These are phyloP conservation scores for Fomitopsis betulina DNA, from an alignment of 1,284 basidiomycete genomes.

Conservation along the genomic window DNA sequence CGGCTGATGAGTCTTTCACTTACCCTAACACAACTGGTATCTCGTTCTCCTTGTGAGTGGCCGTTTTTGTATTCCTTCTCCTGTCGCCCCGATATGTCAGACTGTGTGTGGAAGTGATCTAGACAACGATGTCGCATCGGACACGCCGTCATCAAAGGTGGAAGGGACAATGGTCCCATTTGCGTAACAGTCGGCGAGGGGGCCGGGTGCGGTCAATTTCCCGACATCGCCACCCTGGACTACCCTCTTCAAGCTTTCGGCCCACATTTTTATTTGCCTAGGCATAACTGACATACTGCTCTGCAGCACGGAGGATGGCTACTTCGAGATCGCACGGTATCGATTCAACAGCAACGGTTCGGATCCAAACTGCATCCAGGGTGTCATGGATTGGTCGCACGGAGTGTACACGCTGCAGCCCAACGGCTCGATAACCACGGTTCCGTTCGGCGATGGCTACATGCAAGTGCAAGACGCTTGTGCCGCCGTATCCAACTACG, in stretches of 20 bases:
- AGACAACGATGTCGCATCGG: too few species aligned
- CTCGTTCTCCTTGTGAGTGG: conserved; percentile 81
- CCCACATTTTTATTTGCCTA: too few species aligned
- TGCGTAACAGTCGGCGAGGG: too few species aligned
- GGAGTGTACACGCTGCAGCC: conserved; percentile 62
- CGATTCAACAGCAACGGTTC: conserved; percentile 80
- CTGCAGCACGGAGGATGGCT: conserved; percentile 60
- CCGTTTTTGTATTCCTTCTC: not conserved
- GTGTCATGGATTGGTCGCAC: conserved; percentile 83
- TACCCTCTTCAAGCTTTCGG: too few species aligned
- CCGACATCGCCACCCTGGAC: too few species aligned
- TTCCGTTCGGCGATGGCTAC: conserved; percentile 77
- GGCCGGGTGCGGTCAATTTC: too few species aligned
- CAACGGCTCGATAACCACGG: conserved; percentile 76
- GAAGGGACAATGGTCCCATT: too few species aligned
- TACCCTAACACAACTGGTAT: conserved; percentile 83
- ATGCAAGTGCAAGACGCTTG: conserved; percentile 92
- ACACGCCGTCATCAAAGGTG: not conserved
- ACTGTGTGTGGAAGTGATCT: too few species aligned
- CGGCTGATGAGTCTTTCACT: conserved; percentile 72
- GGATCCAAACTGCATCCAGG: conserved; percentile 77
- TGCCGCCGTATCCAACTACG: conserved; percentile 78
- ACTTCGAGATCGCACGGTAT: conserved; percentile 86
- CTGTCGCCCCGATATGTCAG: too few species aligned
- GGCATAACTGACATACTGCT: conserved; percentile 1